Base-by-base conservation (phyloP, 257 asterid species). In the Gentiana macrophylla region DNA sequence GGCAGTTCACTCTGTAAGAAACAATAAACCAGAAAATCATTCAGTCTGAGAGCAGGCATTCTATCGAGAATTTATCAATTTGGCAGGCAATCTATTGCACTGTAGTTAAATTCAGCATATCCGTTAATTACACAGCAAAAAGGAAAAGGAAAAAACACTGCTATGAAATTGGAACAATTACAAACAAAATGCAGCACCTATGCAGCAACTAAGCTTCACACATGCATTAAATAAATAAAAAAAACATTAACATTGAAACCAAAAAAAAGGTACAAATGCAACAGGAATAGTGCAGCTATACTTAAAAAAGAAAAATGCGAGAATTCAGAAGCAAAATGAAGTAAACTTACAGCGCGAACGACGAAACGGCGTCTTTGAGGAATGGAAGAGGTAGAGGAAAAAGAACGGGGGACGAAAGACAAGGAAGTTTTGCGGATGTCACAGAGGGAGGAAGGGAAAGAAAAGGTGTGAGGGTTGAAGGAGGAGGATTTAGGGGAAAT, bases 1-100 rank as follows among this genome's bases (percentile, higher is more conserved):
- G 98, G 95, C 64, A 78, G 77, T 24, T 79, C 94, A 73, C 83
- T 52, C 97, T 91, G 82, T 53, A 57, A 53, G 65, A 50, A 52
- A 63, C 56, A 24, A 32, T 41, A 48, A 64, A 36, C 12, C 32
- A n/a, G 12, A 9, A 35, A 56, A 10, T 3, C 12, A 13, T 52
- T 48, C 36, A 13, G 8, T 32, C 35, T 37, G 37, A 8, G 7
- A 57, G 41, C 24, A 3, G 12, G 5, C 4, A 13, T 1, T 32
- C 44, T 12, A 45, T 13, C 2, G 34, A 10, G 11, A 57, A 11
- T 33, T 32, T 12, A 13, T 15, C 4, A 12, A 55, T 15, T 8
- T 37, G 53, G 4, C 15, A 38, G 6, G 12, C 32, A 52, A 49
- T 38, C 8, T 38, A 38, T 24, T 2, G 45, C 45, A 38, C 1